phyloP scores from a whole-genome alignment of 1,284 basidiomycete genomes.

The Golubevia sp. region DNA sequence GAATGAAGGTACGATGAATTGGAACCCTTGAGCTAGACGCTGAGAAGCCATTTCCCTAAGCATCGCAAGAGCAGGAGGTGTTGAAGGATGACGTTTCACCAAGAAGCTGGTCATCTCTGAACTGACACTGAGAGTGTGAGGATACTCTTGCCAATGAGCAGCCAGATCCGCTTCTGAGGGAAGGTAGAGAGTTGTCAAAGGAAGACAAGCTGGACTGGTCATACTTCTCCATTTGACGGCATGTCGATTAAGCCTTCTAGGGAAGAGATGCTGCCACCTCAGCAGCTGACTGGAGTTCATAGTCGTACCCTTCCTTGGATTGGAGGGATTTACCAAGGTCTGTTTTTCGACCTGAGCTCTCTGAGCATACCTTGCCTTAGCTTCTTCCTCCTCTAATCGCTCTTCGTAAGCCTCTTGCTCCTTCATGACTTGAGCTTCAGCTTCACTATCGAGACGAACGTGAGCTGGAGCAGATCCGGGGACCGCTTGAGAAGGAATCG shows the following conservation, averaged over 20 bases:
- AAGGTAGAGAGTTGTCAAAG: slow-evolving; percentile 79
- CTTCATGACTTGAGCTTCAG: slow-evolving; percentile 26
- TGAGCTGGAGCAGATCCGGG: slow-evolving; percentile 13
- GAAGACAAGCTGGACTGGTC: slow-evolving; percentile 71
- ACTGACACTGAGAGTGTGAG: slow-evolving; percentile 48
- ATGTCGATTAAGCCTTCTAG: slow-evolving; percentile 76
- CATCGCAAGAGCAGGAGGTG: slow-evolving; percentile 72
- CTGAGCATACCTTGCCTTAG: slow-evolving; percentile 35
- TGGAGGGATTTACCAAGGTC: slow-evolving; percentile 55
- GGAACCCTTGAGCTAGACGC: slow-evolving; percentile 91
- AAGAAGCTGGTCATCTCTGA: slow-evolving; percentile 52
- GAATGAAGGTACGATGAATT: slow-evolving; percentile 70
- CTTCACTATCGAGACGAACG: slow-evolving; percentile 18
- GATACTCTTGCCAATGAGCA: slow-evolving; percentile 55
- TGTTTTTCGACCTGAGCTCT: slow-evolving; percentile 49
- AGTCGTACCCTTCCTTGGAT: slow-evolving; percentile 37
- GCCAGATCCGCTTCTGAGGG: slow-evolving; percentile 50
- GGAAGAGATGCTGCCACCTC: slow-evolving; percentile 80
- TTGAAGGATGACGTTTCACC: slow-evolving; percentile 51
- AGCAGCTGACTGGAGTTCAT: slow-evolving; percentile 28
- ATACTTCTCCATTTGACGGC: slow-evolving; percentile 91
- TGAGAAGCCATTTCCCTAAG: slow-evolving; percentile 94
- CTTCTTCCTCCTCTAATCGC: slow-evolving; percentile 43
- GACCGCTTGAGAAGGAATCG: slow-evolving; percentile 28
- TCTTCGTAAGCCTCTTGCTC: slow-evolving; percentile 46